Evolutionary conservation across 1,139 yeast species (phyloP), one percentile per base, ranked within the genome.

Genomic region (Tardiomyces digboiensis): DNA sequence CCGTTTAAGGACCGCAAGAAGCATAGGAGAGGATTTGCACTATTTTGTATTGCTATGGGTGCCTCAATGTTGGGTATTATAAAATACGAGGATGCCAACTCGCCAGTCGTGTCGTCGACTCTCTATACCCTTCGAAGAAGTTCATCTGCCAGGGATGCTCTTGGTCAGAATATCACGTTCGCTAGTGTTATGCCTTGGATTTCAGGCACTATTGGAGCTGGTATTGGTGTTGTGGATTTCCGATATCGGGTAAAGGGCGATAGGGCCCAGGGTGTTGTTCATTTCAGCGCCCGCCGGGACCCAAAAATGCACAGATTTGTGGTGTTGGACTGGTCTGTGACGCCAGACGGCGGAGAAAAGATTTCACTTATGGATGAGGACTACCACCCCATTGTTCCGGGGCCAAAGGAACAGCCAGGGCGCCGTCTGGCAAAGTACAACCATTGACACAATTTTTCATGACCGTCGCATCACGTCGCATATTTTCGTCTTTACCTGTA

Each of bases 81-180:
- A 74, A 88, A 91, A 68, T 89, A 89, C 66, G 97, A 91, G 60
- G 89, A 87, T 62, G 80, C 88, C 20, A 78, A 83, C 44, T 84
- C 95, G 7, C 96, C 97, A 1, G 77, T 89, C 46, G 82, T 88
- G 52, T 76, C 83, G 39, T 88, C 95, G n/a, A 82, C 95, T 2
- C 68, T 91, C 60, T 88, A 87, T 62, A 83, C 86, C 49, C 68
- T 91, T 54, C 76, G 97, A 58, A 74, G 96, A 58, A 82, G 93
- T 2, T 70, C 73, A n/a, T 54, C 67, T 40, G 91, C 88, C n/a
- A 70, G 75, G 40, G 75, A 74, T 18, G 60, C 68, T 2, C 67
- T 91, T 40, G 98, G 98, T 14, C 76, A 74, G 42, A 80, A 83
- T 53, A 84, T 91, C 51, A 78, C 79, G 38, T 87, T 82, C 60